A percentile compares a stretch with the other conserved stretches of the same genome.
phyloP scores from a whole-genome alignment of 202 grass and related monocot genomes.

The Zizania palustris region DNA sequence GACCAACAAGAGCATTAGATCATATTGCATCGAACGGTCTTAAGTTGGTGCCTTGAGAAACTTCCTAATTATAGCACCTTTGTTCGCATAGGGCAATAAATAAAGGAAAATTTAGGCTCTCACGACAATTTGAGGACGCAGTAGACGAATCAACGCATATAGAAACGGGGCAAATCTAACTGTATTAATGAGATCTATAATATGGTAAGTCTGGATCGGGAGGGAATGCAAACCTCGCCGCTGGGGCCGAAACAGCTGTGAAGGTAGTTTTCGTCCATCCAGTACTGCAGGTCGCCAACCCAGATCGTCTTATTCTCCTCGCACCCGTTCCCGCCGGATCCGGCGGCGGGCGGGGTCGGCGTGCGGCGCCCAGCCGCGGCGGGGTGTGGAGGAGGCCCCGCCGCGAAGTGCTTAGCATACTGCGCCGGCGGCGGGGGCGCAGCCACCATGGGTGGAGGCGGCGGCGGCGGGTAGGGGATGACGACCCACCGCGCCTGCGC shows the following conservation, averaged over 20 bases:
- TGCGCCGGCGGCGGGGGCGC: slow-evolving; percentile 52
- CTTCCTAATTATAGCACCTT: slow-evolving; percentile 38
- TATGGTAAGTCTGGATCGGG: slow-evolving; percentile 36
- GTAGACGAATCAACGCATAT: background rate
- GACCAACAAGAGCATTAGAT: slow-evolving; percentile 26
- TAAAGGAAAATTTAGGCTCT: slow-evolving; percentile 9
- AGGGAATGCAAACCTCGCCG: slow-evolving; percentile 59
- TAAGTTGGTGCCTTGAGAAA: slow-evolving; percentile 43
- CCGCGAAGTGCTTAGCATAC: slow-evolving; percentile 52
- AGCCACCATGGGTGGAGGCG: slow-evolving; percentile 57
- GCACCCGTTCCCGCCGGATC: slow-evolving; percentile 56
- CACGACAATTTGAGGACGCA: background rate
- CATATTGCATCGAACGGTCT: slow-evolving; percentile 43
- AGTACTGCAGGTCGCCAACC: slow-evolving; percentile 83
- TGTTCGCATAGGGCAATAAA: slow-evolving; percentile 1
- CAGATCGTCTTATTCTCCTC: slow-evolving; percentile 83
- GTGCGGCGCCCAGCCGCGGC: slow-evolving; percentile 47
- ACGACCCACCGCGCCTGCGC: slow-evolving; percentile 58
- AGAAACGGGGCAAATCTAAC: slow-evolving; percentile 40
- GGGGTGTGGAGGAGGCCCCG: slow-evolving; percentile 25
- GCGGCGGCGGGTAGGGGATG: slow-evolving; percentile 60
- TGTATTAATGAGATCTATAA: slow-evolving; percentile 41
- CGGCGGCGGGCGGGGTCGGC: slow-evolving; percentile 44
- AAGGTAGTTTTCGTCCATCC: slow-evolving; percentile 91
- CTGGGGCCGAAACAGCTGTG: slow-evolving; percentile 69